A percentile compares a stretch with the other conserved stretches of the same genome.
These are phyloP conservation scores for Excoecaria agallocha DNA, from an alignment of 345 rosid species.

Conservation along the genomic window DNA sequence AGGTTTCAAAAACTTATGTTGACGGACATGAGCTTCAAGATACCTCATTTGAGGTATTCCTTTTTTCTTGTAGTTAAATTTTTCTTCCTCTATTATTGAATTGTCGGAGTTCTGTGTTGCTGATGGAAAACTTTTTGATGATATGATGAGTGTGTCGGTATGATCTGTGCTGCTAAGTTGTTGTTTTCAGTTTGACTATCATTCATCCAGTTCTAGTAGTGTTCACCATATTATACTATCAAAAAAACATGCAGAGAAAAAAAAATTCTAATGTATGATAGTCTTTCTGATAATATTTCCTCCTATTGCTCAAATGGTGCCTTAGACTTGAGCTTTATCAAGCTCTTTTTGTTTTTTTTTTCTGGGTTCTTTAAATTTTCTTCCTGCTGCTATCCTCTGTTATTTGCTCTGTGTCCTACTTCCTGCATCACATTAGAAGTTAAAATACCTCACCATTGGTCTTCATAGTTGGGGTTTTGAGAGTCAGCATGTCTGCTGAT, in stretches of 20 bases:
- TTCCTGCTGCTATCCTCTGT: neutral
- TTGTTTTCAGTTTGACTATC: neutral
- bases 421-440: neutral
- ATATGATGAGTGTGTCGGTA: neutral
- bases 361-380: neutral
- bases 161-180: neutral
- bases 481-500: neutral
- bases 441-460: neutral
- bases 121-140: neutral
- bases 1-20: constrained; percentile 51
- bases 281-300: no score
- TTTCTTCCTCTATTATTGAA: neutral
- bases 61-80: neutral
- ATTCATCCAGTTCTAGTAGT: neutral
- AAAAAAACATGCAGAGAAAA: no score
- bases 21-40: constrained; percentile 51
- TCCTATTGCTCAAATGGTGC: no score
- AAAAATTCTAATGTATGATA: no score
- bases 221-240: neutral
- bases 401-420: neutral
- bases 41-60: constrained; percentile 55
- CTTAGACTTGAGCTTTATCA: neutral
- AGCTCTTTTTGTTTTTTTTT: neutral
- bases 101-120: neutral
- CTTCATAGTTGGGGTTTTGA: neutral